Base-by-base conservation (phyloP, 768 basidiomycete species). In the Rhodotorula babjevae region DNA sequence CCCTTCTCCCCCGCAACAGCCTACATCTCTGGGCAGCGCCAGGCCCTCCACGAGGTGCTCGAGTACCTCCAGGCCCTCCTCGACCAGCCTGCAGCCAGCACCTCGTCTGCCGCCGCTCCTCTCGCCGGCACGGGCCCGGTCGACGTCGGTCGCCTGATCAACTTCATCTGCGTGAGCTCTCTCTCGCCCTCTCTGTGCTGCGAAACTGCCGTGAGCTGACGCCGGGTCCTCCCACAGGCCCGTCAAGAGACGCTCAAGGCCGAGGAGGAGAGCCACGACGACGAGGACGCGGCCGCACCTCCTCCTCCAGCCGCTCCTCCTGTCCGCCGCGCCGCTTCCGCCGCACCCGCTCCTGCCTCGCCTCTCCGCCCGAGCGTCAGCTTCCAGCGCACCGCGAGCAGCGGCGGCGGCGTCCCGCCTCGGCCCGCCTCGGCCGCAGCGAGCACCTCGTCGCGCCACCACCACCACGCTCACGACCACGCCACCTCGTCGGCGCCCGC, bases 1-100 rank as follows among this genome's bases (percentile, higher is more conserved):
- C 12, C 56, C 19, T n/a, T 12, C 29, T 12, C 46, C 16, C 2
- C 31, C 8, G 18, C 19, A 23, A 19, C 63, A 76, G 74, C 74
- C 0, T 76, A 67, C 68, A 65, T 69, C 27, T 68, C 68, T 1
- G 74, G 74, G 5, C 72, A 76, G 71, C 69, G 68, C 23, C 71
- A 76, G 61, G 74, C 74, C 2, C 47, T 76, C 12, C 71, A 72
- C 42, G 74, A 76, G 40, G 74, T 76, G 2, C 74, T 76, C 68
- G 74, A 76, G 65, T 72, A 72, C 59, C 31, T 76, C 21, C 74
- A 75, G 53, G 66, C 74, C 10, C 55, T 65, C 27, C 68, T 76
- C 46, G 74, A 76, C 36, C 74, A 76, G 42, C 74, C 74, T 12
- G 61, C 27, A 61, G 16, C 27, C 44, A 16, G 40, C 19, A 49